Base-by-base conservation (phyloP, 495 filamentous ascomycete genomes). In the Penicillium pulvis region DNA sequence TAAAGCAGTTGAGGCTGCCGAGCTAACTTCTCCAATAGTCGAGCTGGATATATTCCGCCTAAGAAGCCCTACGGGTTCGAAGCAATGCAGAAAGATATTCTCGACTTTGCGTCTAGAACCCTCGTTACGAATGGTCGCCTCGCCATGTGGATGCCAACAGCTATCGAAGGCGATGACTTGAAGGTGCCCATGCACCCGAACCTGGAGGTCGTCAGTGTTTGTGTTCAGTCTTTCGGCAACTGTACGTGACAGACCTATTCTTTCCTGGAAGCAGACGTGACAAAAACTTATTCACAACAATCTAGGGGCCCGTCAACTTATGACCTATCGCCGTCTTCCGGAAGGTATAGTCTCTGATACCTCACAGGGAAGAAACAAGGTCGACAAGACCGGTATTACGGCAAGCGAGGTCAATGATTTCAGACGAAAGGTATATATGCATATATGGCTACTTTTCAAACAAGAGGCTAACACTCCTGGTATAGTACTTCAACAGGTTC, bases 121-220 rank as follows among this genome's bases (percentile, higher is more conserved):
- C 78, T 99, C 4, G 90, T 97, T n/a, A 86, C 90, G 33, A 75
- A 84, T 58, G 95, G 92, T 0, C 78, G 94, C 45, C 66, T 98
- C 2, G 89, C 85, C 9, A 92, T 99, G 79, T 99, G 94, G 94
- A 97, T 98, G 92, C 94, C 94, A 0, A 96, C 92, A 2, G 85
- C 91, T 1, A 93, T 90, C 67, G 91, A 94, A 53, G 82, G 83
- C 28, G 78, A 83, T 10, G 89, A 92, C 64, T 82, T 97, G 8
- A 77, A 83, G 0, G 81, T 95, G 16, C 94, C 94, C 2, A 83
- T 78, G 51, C 91, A 97, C 70, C 87, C 88, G 6, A 83, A 85
- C 47, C 70, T 99, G 23, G 82, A 90, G 67, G 69, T 94, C n/a
- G 77, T 92, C 31, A 85, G 81, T 52, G 85, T 93, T 30, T 95